Percentiles rank a stretch among this genome's conserved stretches.
These are phyloP conservation scores for Scheffersomyces stipitis DNA, from an alignment of 805 yeast species.

Conservation along the genomic window DNA sequence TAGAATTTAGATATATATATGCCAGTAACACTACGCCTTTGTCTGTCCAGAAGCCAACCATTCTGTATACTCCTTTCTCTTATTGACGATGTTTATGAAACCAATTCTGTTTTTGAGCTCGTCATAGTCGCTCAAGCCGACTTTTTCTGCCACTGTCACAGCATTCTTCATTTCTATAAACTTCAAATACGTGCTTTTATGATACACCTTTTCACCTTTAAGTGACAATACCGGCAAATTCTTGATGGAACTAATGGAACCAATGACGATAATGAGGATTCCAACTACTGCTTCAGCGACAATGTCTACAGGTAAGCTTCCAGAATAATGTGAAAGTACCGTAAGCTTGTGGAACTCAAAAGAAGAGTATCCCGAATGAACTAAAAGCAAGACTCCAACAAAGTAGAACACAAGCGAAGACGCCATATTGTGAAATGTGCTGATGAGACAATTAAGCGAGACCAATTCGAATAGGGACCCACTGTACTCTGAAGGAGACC, in stretches of 20 bases:
- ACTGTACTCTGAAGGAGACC: too few relatives aligned
- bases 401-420: conserved; percentile 7
- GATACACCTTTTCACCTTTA: conserved; percentile 27
- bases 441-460: too few relatives aligned
- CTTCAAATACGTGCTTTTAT: conserved; percentile 35
- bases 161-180: conserved; percentile 50
- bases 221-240: conserved; percentile 18
- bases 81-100: conserved; percentile 48
- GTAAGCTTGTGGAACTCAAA: conserved; percentile 48
- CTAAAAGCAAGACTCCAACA: conserved; percentile 20
- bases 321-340: conserved; percentile 15
- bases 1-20: too few relatives aligned
- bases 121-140: conserved; percentile 49
- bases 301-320: conserved; percentile 46
- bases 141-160: conserved; percentile 44
- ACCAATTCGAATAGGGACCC: too few relatives aligned
- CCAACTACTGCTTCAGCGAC: conserved; percentile 51
- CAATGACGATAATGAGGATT: conserved; percentile 41
- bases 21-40: too few relatives aligned
- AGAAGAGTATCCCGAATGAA: conserved; percentile 56
- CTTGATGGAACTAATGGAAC: conserved; percentile 33
- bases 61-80: conserved; percentile 44
- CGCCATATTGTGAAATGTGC: too few relatives aligned
- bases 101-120: conserved; percentile 49
- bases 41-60: too few relatives aligned